Base-by-base conservation (phyloP, 257 asterid genomes). In the Verbascum thapsus region DNA sequence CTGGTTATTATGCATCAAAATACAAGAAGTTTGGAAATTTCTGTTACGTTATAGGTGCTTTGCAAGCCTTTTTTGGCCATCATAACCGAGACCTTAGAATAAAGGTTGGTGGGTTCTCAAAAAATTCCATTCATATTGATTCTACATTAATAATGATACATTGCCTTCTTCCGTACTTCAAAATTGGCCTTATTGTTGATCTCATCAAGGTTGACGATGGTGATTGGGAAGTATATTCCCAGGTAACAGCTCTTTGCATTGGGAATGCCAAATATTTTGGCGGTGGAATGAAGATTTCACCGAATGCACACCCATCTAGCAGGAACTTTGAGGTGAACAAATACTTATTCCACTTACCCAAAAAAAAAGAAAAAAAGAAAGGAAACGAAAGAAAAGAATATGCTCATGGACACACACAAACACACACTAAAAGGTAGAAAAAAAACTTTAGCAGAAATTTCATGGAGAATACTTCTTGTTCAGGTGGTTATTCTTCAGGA, bases 231-330 rank as follows among this genome's bases (percentile, higher is more conserved):
- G 78, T 69, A 67, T 83, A 74, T 74, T 23, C 92, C 73, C 90
- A 83, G 74, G 92, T 90, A 61, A 90, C 97, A 53, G 91, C 97
- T 69, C 84, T 90, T 67, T 90, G 96, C 76, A 61, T 87, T 41
- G 97, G 97, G 71, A 90, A 87, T 83, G 98, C 94, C 62, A 85
- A 90, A 78, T 90, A 67, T 72, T 90, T 90, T 82, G 98, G 96
- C 50, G 95, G 95, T 26, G 98, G 98, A 65, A 90, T 90, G 98
- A 88, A 88, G 87, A 87, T 90, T 66, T 75, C 96, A 22, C 98
- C 94, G 19, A 88, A 83, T 62, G 96, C 92, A 51, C 65, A 78
- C 73, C 94, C 91, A 40, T 72, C 80, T 41, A 83, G 88, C 75
- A 69, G 85, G 66, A 65, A 75, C 41, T 78, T 85, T 61, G 95